Percentiles rank a stretch among this genome's conserved stretches.
Conservation (phyloP, 1,284 basidiomycete species). For the Flammula alnicola region DNA sequence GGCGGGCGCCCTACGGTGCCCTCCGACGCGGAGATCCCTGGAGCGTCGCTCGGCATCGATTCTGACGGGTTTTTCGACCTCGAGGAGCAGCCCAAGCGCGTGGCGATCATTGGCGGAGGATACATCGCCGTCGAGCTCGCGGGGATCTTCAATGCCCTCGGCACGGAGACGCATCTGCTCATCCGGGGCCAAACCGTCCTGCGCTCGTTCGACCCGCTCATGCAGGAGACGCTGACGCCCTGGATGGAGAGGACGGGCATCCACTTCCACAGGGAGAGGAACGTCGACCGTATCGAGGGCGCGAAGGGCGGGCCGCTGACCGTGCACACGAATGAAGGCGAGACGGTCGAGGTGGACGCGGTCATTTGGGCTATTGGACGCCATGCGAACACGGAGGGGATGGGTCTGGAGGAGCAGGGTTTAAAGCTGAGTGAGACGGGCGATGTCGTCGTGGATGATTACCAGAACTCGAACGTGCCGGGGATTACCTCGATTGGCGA, state of each 20-base stretch:
- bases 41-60: slow-evolving; percentile 87
- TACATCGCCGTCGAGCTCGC: slow-evolving; percentile 98
- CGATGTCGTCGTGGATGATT: slow-evolving; percentile 90
- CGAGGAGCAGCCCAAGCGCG: slow-evolving; percentile 88
- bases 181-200: slow-evolving; percentile 91
- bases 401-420: slow-evolving; percentile 82
- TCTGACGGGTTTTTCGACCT: slow-evolving; percentile 98
- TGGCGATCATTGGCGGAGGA: slow-evolving; percentile 94
- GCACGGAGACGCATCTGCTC: slow-evolving; percentile 89
- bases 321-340: slow-evolving; percentile 72
- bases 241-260: slow-evolving; percentile 96
- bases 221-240: slow-evolving; percentile 87
- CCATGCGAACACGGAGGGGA: slow-evolving; percentile 75
- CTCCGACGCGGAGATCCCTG: slow-evolving; percentile 82
- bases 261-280: slow-evolving; percentile 81
- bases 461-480: slow-evolving; percentile 82
- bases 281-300: slow-evolving; percentile 81
- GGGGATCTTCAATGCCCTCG: slow-evolving; percentile 86
- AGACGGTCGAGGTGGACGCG: slow-evolving; percentile 84
- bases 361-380: slow-evolving; percentile 97
- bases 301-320: slow-evolving; percentile 70
- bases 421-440: slow-evolving; percentile 81
- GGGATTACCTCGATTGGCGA: slow-evolving; percentile 90
- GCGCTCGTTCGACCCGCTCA: slow-evolving; percentile 89
- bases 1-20: slow-evolving; percentile 89